Evolutionary conservation across 176 grass and related monocot species (phyloP).

Genomic region (Oryza nivara): DNA sequence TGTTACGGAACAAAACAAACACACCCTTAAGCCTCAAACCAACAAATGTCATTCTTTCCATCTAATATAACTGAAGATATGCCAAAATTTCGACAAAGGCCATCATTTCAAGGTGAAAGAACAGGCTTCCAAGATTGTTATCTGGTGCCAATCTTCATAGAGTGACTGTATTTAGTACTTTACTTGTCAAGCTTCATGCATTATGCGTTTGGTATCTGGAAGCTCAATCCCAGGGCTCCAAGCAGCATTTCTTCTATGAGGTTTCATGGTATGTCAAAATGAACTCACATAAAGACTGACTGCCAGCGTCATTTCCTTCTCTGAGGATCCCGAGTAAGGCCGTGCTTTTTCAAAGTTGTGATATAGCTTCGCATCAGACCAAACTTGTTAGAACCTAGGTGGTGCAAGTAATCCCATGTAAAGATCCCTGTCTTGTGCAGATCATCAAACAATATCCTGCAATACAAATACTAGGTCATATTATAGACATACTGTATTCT

Average conservation of each 20-base stretch:
- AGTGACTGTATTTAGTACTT: not conserved
- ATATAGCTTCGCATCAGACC: constrained; percentile 72
- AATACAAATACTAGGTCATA: constrained; percentile 16
- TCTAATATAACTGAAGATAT: not conserved
- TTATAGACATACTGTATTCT: not conserved
- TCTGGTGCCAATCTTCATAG: not conserved
- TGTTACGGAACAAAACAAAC: not conserved
- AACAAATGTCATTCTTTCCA: not conserved
- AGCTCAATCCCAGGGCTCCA: not conserved
- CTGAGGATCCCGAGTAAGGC: constrained; percentile 74
- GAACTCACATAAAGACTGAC: not conserved
- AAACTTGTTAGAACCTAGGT: constrained; percentile 83
- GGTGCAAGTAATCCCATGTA: constrained; percentile 95
- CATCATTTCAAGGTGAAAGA: not conserved
- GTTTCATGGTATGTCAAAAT: not conserved
- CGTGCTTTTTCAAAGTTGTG: constrained; percentile 79
- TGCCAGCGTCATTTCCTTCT: constrained; percentile 53
- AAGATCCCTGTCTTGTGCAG: constrained; percentile 97
- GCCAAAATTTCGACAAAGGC: not conserved
- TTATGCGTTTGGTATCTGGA: not conserved
- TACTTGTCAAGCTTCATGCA: not conserved
- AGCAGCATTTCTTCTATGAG: not conserved
- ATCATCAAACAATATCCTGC: constrained; percentile 89
- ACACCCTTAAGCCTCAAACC: not conserved
- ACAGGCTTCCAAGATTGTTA: not conserved